Base-by-base conservation (phyloP, 352 stramenopile genomes). In the Pythium sukuiense region DNA sequence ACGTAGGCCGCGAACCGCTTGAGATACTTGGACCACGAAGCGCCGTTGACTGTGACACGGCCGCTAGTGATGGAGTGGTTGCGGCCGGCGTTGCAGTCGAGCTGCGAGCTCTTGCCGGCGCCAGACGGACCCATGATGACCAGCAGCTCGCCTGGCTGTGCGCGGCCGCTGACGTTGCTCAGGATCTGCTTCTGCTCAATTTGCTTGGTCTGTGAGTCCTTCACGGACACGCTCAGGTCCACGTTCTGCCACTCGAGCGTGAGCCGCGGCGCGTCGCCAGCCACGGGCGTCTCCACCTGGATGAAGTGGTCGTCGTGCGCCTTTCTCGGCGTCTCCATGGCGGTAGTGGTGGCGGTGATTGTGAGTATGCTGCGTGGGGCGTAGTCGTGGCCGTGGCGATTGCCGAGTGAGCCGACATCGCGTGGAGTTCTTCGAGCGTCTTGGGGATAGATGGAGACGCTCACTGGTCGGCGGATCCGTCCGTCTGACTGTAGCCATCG, bases 71-170 rank as follows among this genome's bases (percentile, higher is more conserved):
- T 48, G 14, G 39, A 20, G 14, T 48, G 13, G 39, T 48, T 48
- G 39, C 39, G 39, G 39, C 91, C 69, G 4, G 90, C 77, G 49
- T 98, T 88, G 7, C 97, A 89, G 77, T 98, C 88, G 32, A 95
- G 80, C 11, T 97, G 76, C 11, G 90, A 97, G 14, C 88, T 96
- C 67, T 97, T 96, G 9, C 88, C 87, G 39, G 81, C 77, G 45
- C 79, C 79, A 1, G 61, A 73, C 13, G 68, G 65, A 14, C 78
- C 78, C 69, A 83, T 82, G 52, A 87, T 55, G 1, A 76, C 76
- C 18, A 77, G 48, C 11, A 85, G 66, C 16, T 68, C 55, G 9
- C 78, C 77, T 11, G 73, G 76, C 11, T 16, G 13, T 14, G 72
- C 71, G 39, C 41, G 18, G 24, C 73, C 76, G 35, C 39, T 67